phyloP scores from a whole-genome alignment of 169 alveolate species.

The Eimeria tenella region DNA sequence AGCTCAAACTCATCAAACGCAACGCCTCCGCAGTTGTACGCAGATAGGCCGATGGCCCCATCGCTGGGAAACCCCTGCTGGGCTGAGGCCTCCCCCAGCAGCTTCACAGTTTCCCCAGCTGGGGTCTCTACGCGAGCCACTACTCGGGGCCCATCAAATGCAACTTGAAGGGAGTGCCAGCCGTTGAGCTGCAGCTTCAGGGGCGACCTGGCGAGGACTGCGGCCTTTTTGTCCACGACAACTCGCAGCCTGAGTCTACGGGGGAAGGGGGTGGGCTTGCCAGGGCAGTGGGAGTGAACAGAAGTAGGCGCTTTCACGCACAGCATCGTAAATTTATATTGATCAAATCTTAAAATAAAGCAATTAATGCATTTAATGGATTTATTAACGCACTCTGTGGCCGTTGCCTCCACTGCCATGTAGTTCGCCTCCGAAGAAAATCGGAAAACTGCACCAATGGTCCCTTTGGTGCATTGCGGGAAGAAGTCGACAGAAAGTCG shows the following conservation, averaged over 20 bases:
- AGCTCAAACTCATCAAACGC: conserved; percentile 83
- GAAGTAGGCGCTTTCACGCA: too few species aligned
- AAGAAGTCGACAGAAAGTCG: conserved; percentile 82
- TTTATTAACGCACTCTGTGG: conserved; percentile 34
- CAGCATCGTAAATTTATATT: neutral
- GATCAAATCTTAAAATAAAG: neutral
- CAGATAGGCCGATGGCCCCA: conserved; percentile 83
- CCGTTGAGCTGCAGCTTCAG: conserved; percentile 23
- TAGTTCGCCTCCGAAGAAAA: conserved; percentile 74
- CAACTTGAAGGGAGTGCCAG: conserved; percentile 81
- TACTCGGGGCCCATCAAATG: conserved; percentile 80
- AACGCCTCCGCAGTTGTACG: conserved; percentile 82
- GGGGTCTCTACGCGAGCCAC: conserved; percentile 21
- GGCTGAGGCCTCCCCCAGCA: conserved; percentile 2
- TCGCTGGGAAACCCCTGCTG: conserved; percentile 41
- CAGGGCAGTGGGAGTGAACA: too few species aligned
- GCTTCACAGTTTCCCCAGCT: conserved; percentile 18
- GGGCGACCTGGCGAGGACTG: conserved; percentile 42
- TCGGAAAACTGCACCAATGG: conserved; percentile 81
- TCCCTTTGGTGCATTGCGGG: conserved; percentile 83
- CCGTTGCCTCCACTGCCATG: conserved; percentile 72
- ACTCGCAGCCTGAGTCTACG: conserved; percentile 57
- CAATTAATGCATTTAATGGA: neutral
- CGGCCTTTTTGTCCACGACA: conserved; percentile 18
- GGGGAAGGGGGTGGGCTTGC: neutral